Conservation (phyloP, 805 yeast genomes). For the Suhomyces sp. region DNA sequence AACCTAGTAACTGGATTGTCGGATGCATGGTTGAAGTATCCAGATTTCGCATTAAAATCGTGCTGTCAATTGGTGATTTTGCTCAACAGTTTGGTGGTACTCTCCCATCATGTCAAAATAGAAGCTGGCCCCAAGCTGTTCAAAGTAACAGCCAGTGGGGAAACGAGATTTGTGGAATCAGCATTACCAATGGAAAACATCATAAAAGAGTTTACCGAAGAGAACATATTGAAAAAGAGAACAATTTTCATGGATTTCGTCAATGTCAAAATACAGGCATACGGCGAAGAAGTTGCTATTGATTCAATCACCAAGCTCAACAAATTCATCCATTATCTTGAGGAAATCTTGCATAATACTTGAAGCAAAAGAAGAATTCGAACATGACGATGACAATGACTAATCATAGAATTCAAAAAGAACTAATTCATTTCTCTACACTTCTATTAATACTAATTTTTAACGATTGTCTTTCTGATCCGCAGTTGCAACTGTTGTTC, state of each 20-base stretch:
- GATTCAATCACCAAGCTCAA: conserved; percentile 18
- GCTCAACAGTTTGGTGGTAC: conserved; percentile 18
- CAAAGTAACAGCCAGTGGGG: conserved; percentile 3
- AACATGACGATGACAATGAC: no score
- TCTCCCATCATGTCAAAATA: conserved; percentile 12
- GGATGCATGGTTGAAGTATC: conserved; percentile 20
- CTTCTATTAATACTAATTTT: no score
- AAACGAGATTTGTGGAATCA: neutral
- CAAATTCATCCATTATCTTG: conserved; percentile 18
- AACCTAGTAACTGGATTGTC: conserved; percentile 8
- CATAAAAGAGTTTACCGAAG: conserved; percentile 3
- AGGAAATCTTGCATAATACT: conserved; percentile 16
- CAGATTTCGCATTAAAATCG: conserved; percentile 15
- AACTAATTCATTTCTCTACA: no score
- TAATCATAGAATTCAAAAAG: no score
- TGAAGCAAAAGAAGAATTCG: no score
- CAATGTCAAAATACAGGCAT: conserved; percentile 11
- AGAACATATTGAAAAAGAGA: conserved; percentile 10
- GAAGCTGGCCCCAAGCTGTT: conserved; percentile 6
- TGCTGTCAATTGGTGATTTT: conserved; percentile 17
- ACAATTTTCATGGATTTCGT: conserved; percentile 13
- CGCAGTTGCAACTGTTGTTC: no score
- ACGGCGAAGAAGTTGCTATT: conserved; percentile 7
- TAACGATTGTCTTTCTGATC: no score
- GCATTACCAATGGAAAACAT: neutral